These are phyloP conservation scores for Trifolium subterraneum DNA, from an alignment of 306 rosid species.

Conservation along the genomic window DNA sequence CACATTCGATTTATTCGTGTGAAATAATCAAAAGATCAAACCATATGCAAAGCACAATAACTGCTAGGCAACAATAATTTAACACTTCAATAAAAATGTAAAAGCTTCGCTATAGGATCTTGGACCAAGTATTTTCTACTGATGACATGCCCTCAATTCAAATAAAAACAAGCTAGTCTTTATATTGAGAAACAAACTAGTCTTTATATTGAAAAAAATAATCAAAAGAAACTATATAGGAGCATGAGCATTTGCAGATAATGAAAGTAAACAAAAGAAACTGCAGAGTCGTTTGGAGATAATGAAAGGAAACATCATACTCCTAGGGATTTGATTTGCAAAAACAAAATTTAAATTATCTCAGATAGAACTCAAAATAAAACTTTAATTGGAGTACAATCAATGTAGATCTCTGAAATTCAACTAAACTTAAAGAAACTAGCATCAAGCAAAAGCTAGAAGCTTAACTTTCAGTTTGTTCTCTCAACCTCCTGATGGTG, in stretches of 20 bases:
- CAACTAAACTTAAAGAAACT: slow-evolving; percentile 25
- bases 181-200: neutral
- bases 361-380: neutral
- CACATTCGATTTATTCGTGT: too few relatives aligned
- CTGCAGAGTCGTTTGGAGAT: neutral
- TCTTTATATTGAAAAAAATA: neutral
- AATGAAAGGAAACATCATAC: neutral
- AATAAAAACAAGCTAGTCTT: neutral
- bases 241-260: too few relatives aligned
- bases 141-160: too few relatives aligned
- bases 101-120: too few relatives aligned
- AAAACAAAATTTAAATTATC: neutral
- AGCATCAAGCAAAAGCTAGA: slow-evolving; percentile 27
- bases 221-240: too few relatives aligned
- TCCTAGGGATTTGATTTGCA: neutral
- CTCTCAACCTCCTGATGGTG: slow-evolving; percentile 65
- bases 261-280: neutral
- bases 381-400: slow-evolving; percentile 15
- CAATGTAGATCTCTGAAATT: slow-evolving; percentile 21
- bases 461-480: slow-evolving; percentile 55
- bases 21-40: too few relatives aligned
- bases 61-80: too few relatives aligned
- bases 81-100: too few relatives aligned
- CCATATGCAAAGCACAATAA: too few relatives aligned
- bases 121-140: too few relatives aligned